A percentile compares a stretch with the other conserved stretches of the same genome.
phyloP scores from a whole-genome alignment of 306 rosid genomes.

The Corylus heterophylla region DNA sequence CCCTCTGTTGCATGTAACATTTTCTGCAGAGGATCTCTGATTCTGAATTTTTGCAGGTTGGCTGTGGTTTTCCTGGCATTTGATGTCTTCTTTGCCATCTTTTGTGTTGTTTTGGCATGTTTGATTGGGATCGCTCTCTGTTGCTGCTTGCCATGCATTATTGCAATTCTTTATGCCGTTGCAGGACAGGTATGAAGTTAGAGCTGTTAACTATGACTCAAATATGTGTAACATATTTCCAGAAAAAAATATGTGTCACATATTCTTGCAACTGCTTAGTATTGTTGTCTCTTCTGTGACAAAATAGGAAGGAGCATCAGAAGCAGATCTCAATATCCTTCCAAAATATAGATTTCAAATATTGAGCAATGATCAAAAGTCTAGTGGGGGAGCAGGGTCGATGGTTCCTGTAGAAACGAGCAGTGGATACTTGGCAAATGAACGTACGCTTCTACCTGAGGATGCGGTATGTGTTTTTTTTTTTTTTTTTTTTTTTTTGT shows the following conservation, averaged over 20 bases:
- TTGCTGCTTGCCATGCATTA: conserved; percentile 98
- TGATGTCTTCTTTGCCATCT: conserved; percentile 95
- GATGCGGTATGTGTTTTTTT: conserved; percentile 72
- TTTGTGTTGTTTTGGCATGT: conserved; percentile 97
- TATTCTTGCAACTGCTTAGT: conserved; percentile 26
- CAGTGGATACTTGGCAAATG: conserved; percentile 65
- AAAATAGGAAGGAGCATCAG: conserved; percentile 89
- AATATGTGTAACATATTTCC: conserved; percentile 1
- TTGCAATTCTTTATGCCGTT: conserved; percentile 91
- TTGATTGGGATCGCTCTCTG: conserved; percentile 95
- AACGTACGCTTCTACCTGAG: conserved; percentile 66
- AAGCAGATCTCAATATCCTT: conserved; percentile 82
- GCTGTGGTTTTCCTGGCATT: conserved; percentile 93
- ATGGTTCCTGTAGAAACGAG: conserved; percentile 78
- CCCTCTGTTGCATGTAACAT: background rate
- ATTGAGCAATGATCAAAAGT: conserved; percentile 48
- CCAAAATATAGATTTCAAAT: conserved; percentile 66
- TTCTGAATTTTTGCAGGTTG: conserved; percentile 73
- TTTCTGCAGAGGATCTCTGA: conserved; percentile 23
- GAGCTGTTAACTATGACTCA: conserved; percentile 15
- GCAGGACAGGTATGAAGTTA: conserved; percentile 83
- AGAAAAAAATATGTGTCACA: background rate
- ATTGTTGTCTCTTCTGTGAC: conserved; percentile 25
- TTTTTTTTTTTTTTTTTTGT: background rate
- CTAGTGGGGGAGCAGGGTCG: conserved; percentile 72